phyloP scores from a whole-genome alignment of 2,329 filamentous ascomycete species.

The Sporothrix globosa region DNA sequence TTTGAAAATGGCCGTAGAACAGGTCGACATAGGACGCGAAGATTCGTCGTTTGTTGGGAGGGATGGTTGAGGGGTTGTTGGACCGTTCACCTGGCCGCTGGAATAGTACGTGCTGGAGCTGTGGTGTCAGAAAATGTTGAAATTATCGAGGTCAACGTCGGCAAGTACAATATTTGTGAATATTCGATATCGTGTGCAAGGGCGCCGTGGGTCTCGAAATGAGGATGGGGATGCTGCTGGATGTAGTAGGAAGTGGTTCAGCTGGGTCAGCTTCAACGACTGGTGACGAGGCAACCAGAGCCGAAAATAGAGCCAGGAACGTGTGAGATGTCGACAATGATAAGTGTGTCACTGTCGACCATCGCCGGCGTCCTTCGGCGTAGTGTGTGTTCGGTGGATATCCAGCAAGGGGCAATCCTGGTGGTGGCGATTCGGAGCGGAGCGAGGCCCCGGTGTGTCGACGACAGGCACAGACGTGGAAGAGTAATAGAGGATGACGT shows the following conservation, averaged over 20 bases:
- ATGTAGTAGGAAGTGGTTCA: background rate
- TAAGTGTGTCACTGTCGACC: constrained; percentile 21
- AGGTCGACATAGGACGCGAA: background rate
- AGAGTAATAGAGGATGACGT: background rate
- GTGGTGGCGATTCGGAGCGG: constrained; percentile 8
- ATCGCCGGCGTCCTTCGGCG: background rate
- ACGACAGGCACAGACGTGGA: background rate
- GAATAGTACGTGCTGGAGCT: background rate
- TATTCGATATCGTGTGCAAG: background rate
- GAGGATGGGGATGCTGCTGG: background rate
- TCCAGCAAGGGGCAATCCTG: background rate
- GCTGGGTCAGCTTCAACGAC: background rate
- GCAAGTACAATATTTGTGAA: background rate
- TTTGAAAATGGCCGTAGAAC: background rate
- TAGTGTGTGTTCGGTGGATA: background rate
- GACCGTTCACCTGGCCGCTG: background rate
- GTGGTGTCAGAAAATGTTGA: background rate
- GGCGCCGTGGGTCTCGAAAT: background rate
- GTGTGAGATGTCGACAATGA: constrained; percentile 13
- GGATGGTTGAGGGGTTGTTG: background rate
- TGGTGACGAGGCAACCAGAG: constrained; percentile 12
- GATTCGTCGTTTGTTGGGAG: background rate
- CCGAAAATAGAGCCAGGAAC: background rate
- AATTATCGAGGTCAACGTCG: background rate
- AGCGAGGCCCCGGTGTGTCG: background rate